A percentile compares a stretch with the other conserved stretches of the same genome.
Conservation (phyloP, 345 rosid genomes). For the Syzygium aqueum region DNA sequence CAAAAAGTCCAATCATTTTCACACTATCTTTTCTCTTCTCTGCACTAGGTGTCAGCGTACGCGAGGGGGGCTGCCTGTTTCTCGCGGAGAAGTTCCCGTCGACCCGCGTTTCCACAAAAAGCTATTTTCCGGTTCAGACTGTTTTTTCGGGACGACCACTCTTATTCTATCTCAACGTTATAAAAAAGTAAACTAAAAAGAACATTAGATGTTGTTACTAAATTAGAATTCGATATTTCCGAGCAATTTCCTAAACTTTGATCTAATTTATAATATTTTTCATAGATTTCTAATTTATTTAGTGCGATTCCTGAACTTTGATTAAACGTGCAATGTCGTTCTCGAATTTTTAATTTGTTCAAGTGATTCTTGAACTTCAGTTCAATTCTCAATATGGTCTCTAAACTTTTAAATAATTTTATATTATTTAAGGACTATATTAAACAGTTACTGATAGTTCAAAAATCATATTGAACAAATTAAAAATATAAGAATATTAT, state of each 20-base stretch:
- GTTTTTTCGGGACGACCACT: neutral
- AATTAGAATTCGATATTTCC: neutral
- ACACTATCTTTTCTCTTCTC: neutral
- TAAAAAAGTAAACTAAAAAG: neutral
- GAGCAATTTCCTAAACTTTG: neutral
- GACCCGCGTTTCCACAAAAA: neutral
- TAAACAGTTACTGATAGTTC: neutral
- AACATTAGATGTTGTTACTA: neutral
- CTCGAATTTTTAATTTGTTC: neutral
- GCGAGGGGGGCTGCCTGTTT: neutral
- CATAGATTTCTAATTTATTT: neutral
- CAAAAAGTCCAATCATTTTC: neutral
- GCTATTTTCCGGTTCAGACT: neutral
- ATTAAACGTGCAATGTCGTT: rapidly evolving
- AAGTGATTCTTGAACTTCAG: neutral
- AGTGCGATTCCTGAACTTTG: too few relatives aligned
- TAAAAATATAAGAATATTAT: rapidly evolving
- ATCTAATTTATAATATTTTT: too few relatives aligned
- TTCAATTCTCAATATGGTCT: rapidly evolving
- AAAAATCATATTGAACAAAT: rapidly evolving
- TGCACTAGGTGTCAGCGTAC: neutral
- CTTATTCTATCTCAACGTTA: neutral
- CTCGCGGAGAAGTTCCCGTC: neutral
- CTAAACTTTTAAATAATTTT: neutral
- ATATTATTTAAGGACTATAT: neutral